phyloP scores from a whole-genome alignment of 768 basidiomycete species.

The Boletus rufocinnamomeus region DNA sequence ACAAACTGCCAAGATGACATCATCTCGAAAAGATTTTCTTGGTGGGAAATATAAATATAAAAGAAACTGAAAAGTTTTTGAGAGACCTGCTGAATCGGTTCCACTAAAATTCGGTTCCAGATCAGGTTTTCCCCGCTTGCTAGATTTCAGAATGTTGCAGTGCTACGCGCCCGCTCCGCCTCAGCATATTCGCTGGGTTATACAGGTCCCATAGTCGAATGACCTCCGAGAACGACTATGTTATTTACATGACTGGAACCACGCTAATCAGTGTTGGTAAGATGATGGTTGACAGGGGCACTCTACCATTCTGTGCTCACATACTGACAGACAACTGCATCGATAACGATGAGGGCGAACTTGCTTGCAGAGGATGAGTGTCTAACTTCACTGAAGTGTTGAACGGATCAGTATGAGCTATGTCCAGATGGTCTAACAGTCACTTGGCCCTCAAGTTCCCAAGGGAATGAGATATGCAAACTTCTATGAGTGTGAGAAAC shows the following conservation, averaged over 20 bases:
- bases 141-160: not conserved
- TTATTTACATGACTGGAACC: not conserved
- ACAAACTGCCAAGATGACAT: not conserved
- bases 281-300: not conserved
- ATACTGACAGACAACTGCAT: not conserved
- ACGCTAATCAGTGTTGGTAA: not conserved
- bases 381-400: not conserved
- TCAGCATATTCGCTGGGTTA: not conserved
- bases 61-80: not conserved
- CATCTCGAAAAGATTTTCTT: not conserved
- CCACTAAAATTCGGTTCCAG: not conserved
- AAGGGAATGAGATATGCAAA: not conserved
- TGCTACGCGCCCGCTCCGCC: not conserved
- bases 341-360: not conserved
- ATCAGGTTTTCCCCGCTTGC: not conserved
- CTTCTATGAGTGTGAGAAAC: not conserved
- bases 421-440: not conserved
- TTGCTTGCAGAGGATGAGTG: not conserved
- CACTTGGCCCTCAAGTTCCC: not conserved
- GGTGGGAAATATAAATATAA: not conserved
- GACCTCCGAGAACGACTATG: not conserved
- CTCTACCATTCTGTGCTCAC: not conserved
- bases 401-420: not conserved
- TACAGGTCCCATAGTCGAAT: not conserved
- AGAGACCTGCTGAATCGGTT: not conserved